Conservation (phyloP, 768 basidiomycete species). For the Suillus variegatus region DNA sequence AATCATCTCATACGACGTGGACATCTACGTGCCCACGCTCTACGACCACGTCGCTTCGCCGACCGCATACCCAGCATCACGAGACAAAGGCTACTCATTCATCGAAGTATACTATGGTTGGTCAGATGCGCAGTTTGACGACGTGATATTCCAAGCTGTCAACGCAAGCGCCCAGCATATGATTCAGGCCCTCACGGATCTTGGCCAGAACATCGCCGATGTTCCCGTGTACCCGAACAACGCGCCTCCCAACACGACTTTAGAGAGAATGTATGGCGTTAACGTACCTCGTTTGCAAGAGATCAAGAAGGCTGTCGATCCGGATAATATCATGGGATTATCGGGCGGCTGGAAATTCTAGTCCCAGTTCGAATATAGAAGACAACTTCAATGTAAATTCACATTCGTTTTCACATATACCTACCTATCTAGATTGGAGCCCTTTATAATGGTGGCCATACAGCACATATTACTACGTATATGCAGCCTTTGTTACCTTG, state of each 20-base stretch:
- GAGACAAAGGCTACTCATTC: slow-evolving; percentile 13
- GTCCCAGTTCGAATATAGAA: not conserved
- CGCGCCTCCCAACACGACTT: not conserved
- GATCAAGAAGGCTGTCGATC: not conserved
- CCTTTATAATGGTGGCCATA: not conserved
- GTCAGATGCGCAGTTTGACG: not conserved
- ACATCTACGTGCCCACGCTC: slow-evolving; percentile 47
- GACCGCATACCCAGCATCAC: slow-evolving; percentile 47
- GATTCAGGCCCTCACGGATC: not conserved
- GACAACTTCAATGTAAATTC: not conserved
- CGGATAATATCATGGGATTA: not conserved
- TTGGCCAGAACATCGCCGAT: not conserved
- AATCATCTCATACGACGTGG: slow-evolving; percentile 32
- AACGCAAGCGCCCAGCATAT: not conserved
- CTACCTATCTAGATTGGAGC: not conserved
- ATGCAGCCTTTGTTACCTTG: too few species aligned
- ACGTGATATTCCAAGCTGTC: not conserved
- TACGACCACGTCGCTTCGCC: slow-evolving; percentile 35
- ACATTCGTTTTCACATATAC: not conserved
- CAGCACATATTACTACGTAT: too few species aligned
- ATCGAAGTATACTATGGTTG: not conserved
- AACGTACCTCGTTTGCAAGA: not conserved
- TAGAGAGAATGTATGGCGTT: not conserved
- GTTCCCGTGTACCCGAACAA: not conserved
- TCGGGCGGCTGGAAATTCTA: not conserved